phyloP scores from a whole-genome alignment of 1,139 yeast species.

The Schwanniomyces etchellsii region DNA sequence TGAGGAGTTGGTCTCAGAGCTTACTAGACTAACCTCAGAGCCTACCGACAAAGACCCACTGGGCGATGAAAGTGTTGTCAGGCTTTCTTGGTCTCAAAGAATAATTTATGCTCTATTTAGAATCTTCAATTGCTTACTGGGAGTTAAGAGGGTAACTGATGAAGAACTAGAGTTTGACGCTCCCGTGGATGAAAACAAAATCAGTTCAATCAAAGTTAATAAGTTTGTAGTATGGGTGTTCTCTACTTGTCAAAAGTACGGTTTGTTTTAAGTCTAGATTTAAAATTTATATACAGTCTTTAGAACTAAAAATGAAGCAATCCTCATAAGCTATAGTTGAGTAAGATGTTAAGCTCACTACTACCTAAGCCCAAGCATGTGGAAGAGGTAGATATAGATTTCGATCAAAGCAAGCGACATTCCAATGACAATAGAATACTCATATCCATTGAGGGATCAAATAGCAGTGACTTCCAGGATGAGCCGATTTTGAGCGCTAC shows the following conservation, averaged over 20 bases:
- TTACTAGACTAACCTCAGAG: slow-evolving; percentile 8
- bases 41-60: slow-evolving; percentile 4
- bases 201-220: slow-evolving; percentile 11
- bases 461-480: no score
- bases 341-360: slow-evolving; percentile 28
- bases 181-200: slow-evolving; percentile 20
- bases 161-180: slow-evolving; percentile 20
- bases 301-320: no score
- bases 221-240: slow-evolving; percentile 19
- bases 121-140: slow-evolving; percentile 11
- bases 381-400: no score
- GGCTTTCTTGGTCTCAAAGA: no score
- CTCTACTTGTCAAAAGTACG: slow-evolving; percentile 25
- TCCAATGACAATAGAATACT: no score
- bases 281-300: slow-evolving; percentile 1
- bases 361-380: slow-evolving; percentile 22
- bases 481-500: no score
- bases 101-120: slow-evolving; percentile 13
- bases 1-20: slow-evolving; percentile 7
- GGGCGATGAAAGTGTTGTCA: slow-evolving; percentile 2
- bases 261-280: slow-evolving; percentile 26
- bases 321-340: no score
- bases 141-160: slow-evolving; percentile 12
- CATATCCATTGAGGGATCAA: no score
- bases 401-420: no score